These are phyloP conservation scores for Clarireedia monteithiana DNA, from an alignment of 2,329 filamentous ascomycete genomes.

Conservation along the genomic window DNA sequence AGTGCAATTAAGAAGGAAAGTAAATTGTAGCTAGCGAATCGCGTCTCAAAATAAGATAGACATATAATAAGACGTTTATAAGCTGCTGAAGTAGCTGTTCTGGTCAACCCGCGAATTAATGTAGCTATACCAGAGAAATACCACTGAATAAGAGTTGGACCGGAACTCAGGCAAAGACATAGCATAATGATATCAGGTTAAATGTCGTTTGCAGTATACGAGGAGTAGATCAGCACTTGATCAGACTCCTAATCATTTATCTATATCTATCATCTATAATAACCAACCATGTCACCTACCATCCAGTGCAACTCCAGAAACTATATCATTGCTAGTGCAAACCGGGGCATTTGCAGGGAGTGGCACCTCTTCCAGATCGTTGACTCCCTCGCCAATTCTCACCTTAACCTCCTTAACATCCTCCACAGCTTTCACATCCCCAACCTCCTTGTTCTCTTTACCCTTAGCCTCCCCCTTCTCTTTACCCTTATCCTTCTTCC, in stretches of 20 bases:
- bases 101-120: too few species aligned
- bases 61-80: too few species aligned
- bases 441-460: constrained; percentile 24
- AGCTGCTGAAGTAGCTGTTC: too few species aligned
- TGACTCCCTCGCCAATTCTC: background rate
- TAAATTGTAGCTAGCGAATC: too few species aligned
- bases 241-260: background rate
- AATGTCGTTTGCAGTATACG: background rate
- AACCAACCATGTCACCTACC: background rate
- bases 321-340: constrained; percentile 13
- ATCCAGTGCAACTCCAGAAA: background rate
- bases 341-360: constrained; percentile 22
- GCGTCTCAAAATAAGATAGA: too few species aligned
- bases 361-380: constrained; percentile 15
- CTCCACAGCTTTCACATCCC: background rate
- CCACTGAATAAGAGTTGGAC: too few species aligned
- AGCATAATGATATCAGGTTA: too few species aligned
- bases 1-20: constrained; percentile 38
- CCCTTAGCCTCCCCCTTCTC: constrained; percentile 57
- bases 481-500: constrained; percentile 56
- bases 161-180: too few species aligned
- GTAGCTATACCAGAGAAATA: too few species aligned
- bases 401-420: background rate
- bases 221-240: background rate
- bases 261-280: background rate